A percentile compares a stretch with the other conserved stretches of the same genome.
Evolutionary conservation across 176 grass and related monocot genomes (phyloP).

Genomic region (Leersia perrieri): DNA sequence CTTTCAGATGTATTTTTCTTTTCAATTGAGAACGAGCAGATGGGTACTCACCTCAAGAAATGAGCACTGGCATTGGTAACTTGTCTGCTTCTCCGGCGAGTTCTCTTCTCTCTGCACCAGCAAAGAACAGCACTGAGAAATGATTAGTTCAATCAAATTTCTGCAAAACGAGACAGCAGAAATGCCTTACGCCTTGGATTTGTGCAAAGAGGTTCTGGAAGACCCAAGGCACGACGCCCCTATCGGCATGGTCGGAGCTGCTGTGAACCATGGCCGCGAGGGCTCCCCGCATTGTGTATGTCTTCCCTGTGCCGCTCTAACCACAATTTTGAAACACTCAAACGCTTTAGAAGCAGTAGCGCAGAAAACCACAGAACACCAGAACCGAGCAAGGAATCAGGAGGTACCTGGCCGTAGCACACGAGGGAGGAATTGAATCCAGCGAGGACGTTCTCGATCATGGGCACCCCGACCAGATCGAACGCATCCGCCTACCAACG

Average conservation of each 20-base stretch:
- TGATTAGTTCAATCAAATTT: not conserved
- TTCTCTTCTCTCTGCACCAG: slow-evolving; percentile 49
- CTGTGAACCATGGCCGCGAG: slow-evolving; percentile 73
- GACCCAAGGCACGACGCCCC: slow-evolving; percentile 73
- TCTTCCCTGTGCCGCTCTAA: slow-evolving; percentile 91
- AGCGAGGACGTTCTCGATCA: slow-evolving; percentile 68
- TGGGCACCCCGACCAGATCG: slow-evolving; percentile 57
- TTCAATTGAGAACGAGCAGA: slow-evolving; percentile 17
- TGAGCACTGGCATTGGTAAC: slow-evolving; percentile 71
- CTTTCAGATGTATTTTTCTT: not conserved
- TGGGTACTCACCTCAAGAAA: slow-evolving; percentile 74
- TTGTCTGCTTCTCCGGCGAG: slow-evolving; percentile 60
- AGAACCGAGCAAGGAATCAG: not conserved
- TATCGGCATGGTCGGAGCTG: slow-evolving; percentile 30
- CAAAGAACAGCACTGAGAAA: slow-evolving; percentile 7
- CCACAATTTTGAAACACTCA: slow-evolving; percentile 4
- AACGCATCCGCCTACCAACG: slow-evolving; percentile 73
- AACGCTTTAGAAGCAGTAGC: slow-evolving; percentile 11
- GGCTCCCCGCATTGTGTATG: slow-evolving; percentile 92
- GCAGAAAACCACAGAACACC: not conserved
- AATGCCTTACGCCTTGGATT: slow-evolving; percentile 57
- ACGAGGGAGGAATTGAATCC: slow-evolving; percentile 89
- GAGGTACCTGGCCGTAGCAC: slow-evolving; percentile 82
- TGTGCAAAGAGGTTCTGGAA: slow-evolving; percentile 74
- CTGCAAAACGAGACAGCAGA: not conserved